Base-by-base conservation (phyloP, 306 rosid species). In the Vigna trinervia region DNA sequence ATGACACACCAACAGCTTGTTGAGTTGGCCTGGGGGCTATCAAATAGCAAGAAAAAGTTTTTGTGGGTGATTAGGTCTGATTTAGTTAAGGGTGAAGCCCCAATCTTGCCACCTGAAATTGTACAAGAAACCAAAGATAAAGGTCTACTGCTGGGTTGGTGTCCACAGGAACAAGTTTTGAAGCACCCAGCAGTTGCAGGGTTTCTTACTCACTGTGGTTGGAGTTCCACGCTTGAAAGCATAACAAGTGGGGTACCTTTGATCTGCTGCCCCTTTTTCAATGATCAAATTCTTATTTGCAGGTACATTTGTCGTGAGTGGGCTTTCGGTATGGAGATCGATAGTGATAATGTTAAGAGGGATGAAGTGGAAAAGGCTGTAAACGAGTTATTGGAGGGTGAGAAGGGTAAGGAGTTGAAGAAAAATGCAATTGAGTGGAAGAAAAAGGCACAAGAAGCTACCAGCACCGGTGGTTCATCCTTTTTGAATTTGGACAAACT, bases 61-160 rank as follows among this genome's bases (percentile, higher is more conserved):
- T 28, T 88, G 20, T 86, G 89, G 92, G 84, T 88, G 28, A 84
- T 75, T 64, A 88, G 92, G 53, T 85, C 85, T 52, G 89, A 86
- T 74, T 32, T 88, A n/a, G 70, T 88, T 19, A 58, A 30, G 6
- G 84, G 73, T 1, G 85, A 80, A 9, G 64, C 78, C 0, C 61
- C 73, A 0, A 28, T 84, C 30, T 63, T 84, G 62, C 88, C 86
- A 11, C 73, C 47, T 0, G 83, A 85, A 39, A 64, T 83, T 59
- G 58, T 72, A 0, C 22, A 17, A 23, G 64, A 81, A 68, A 83
- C 78, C 8, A 73, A 81, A 83, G 86, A 78, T 0, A 85, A 83
- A 74, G 76, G 82, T 19, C 10, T 85, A 23, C 32, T 83, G 32
- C 47, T 75, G 70, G 69, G 85, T 22, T 88, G 91, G 91, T 88